Conservation (phyloP, 2,329 filamentous ascomycete species). For the Fusarium sterilihyphosum region DNA sequence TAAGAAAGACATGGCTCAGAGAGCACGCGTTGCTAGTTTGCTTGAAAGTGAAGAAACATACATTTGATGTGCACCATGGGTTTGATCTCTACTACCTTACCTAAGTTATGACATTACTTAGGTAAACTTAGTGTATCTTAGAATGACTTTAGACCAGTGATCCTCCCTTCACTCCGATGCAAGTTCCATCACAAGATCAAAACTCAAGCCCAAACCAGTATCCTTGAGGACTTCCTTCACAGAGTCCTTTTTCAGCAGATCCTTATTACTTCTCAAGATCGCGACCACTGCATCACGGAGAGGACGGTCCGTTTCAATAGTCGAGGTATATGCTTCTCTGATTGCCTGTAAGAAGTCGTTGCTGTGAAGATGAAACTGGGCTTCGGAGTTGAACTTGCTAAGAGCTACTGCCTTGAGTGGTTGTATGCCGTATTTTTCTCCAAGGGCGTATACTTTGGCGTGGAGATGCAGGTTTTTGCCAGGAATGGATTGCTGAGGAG, state of each 20-base stretch:
- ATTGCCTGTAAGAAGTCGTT: not conserved
- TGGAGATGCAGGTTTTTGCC: not conserved
- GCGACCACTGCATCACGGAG: fast-evolving
- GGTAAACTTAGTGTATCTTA: fast-evolving
- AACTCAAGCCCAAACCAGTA: fast-evolving
- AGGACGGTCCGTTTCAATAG: not conserved
- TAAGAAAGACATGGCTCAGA: not conserved
- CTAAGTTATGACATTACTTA: too few species aligned
- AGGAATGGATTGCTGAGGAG: fast-evolving
- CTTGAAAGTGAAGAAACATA: too few species aligned
- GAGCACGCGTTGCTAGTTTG: too few species aligned
- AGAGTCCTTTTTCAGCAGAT: fast-evolving
- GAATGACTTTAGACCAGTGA: not conserved
- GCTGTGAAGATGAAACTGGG: fast-evolving
- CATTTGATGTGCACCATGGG: not conserved
- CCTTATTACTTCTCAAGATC: fast-evolving
- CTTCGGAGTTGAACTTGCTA: fast-evolving
- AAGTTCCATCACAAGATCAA: not conserved
- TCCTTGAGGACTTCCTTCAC: not conserved
- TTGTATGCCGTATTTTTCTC: not conserved
- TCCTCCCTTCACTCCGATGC: not conserved
- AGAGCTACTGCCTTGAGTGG: not conserved
- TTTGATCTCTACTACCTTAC: fast-evolving
- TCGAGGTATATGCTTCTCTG: not conserved
- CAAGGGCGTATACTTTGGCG: not conserved